A percentile compares a stretch with the other conserved stretches of the same genome.
Conservation (phyloP, 805 yeast genomes). For the Brettanomyces anomalus region DNA sequence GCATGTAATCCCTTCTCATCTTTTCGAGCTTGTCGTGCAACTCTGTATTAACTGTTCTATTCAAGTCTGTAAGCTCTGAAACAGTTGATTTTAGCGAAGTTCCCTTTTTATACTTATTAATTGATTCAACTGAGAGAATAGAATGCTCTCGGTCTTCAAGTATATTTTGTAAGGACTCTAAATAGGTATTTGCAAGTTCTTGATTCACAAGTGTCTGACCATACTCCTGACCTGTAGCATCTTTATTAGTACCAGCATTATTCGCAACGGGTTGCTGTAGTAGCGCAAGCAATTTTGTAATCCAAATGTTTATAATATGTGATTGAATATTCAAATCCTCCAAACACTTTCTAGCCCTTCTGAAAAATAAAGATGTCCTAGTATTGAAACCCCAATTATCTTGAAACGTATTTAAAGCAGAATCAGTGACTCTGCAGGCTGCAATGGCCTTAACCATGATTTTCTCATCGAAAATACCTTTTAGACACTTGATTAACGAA, state of each 20-base stretch:
- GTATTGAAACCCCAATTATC: neutral
- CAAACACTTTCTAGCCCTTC: constrained; percentile 17
- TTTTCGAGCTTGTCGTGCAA: constrained; percentile 23
- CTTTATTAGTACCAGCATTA: constrained; percentile 13
- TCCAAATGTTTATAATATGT: constrained; percentile 41
- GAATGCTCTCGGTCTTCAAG: constrained; percentile 35
- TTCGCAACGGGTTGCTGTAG: constrained; percentile 38
- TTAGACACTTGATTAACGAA: neutral
- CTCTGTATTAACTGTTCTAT: constrained; percentile 19
- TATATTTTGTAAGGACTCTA: constrained; percentile 43
- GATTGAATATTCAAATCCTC: constrained; percentile 44
- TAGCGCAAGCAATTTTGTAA: constrained; percentile 31
- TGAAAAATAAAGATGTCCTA: constrained; percentile 7
- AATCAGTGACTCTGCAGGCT: neutral
- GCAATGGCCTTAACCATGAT: neutral
- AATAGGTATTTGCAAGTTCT: constrained; percentile 52
- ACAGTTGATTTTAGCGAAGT: constrained; percentile 1
- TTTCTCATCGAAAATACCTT: constrained; percentile 2
- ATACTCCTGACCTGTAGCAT: constrained; percentile 65
- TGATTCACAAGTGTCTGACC: constrained; percentile 66
- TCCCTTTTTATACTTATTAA: constrained; percentile 3
- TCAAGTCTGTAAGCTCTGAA: constrained; percentile 5
- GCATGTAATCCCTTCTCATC: constrained; percentile 23
- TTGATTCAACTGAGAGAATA: constrained; percentile 22
- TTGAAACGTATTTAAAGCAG: neutral